Base-by-base conservation (phyloP, 345 rosid genomes). In the Lepidium aucheri region DNA sequence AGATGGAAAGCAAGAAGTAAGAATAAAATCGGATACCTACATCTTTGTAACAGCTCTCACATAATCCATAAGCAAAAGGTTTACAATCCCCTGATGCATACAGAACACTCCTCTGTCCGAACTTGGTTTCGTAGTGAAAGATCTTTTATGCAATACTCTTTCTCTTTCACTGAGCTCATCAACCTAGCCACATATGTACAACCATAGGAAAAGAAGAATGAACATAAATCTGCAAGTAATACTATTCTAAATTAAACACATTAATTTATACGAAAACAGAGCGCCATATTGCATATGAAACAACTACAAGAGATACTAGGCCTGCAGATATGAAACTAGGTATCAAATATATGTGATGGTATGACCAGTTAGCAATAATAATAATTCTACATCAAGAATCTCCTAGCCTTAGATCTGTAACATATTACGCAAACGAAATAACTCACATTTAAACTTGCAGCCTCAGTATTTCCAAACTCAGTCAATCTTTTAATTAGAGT, bases 381-480 rank as follows among this genome's bases (percentile, higher is more conserved):
- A 40, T 42, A 53, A 33, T 5, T 53, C 20, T 20, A 6, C 32
- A 28, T 28, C 32, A 28, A 28, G 32, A 28, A 28, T 28, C 32
- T 28, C 32, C 6, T 28, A 28, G 22, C 32, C 32, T 28, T 28
- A 28, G 33, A 12, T 49, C 1, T 47, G 32, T 47, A 47, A 47
- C 32, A 47, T 51, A 50, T 24, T 11, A 17, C 30, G 56, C 39
- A 52, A 50, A 50, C 1, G 3, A 49, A 13, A 24, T 53, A 24
- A 70, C 81, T 73, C 82, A 89, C 98, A 73, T 83, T 91, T 68
- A 89, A 83, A 77, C 82, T 83, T 53, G 92, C 90, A 14, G 98
- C 80, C 44, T 89, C 86, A 3, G 96, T 89, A 65, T 79, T 79
- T 85, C 84, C 95, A 65, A 91, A 91, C 77, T 91, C 98, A 73